Evolutionary conservation across 2,329 filamentous ascomycete species (phyloP).

Genomic region (Neofusicoccum sp.): DNA sequence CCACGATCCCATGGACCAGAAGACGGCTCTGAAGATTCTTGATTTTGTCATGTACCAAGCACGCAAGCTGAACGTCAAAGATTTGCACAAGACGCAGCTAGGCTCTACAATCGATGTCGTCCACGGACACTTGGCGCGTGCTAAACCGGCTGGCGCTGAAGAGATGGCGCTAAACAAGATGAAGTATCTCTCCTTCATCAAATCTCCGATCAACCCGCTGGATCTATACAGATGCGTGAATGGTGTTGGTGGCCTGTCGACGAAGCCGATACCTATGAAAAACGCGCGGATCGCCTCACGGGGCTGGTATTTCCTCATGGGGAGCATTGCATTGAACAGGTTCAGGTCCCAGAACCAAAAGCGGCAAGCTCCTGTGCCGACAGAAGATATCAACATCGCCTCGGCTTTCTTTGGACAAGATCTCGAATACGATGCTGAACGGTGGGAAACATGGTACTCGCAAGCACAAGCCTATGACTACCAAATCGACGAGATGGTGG

Average conservation of each 20-base stretch:
- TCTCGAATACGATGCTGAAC: slow-evolving; percentile 74
- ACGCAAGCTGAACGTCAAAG: slow-evolving; percentile 81
- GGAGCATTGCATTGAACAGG: slow-evolving; percentile 82
- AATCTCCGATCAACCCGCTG: slow-evolving; percentile 77
- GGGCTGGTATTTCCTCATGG: slow-evolving; percentile 90
- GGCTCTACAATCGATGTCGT: slow-evolving; percentile 90
- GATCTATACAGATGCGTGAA: slow-evolving; percentile 77
- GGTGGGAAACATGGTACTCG: slow-evolving; percentile 89
- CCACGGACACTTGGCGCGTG: slow-evolving; percentile 75
- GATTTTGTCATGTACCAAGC: slow-evolving; percentile 81
- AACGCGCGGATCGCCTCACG: slow-evolving; percentile 69
- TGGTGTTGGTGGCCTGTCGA: slow-evolving; percentile 60
- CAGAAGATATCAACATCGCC: slow-evolving; percentile 79
- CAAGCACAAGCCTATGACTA: slow-evolving; percentile 85
- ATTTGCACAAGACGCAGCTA: slow-evolving; percentile 85
- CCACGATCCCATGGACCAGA: slow-evolving; percentile 70
- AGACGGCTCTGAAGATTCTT: slow-evolving; percentile 76
- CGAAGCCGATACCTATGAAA: slow-evolving; percentile 57
- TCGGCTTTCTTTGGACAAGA: slow-evolving; percentile 78
- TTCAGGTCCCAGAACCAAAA: slow-evolving; percentile 81
- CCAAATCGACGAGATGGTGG: slow-evolving; percentile 80
- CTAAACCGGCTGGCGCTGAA: slow-evolving; percentile 64
- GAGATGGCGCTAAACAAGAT: slow-evolving; percentile 85
- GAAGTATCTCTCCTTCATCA: slow-evolving; percentile 77
- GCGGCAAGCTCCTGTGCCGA: slow-evolving; percentile 72